These are phyloP conservation scores for Aureobasidium mangrovei DNA, from an alignment of 2,329 filamentous ascomycete genomes.

Conservation along the genomic window DNA sequence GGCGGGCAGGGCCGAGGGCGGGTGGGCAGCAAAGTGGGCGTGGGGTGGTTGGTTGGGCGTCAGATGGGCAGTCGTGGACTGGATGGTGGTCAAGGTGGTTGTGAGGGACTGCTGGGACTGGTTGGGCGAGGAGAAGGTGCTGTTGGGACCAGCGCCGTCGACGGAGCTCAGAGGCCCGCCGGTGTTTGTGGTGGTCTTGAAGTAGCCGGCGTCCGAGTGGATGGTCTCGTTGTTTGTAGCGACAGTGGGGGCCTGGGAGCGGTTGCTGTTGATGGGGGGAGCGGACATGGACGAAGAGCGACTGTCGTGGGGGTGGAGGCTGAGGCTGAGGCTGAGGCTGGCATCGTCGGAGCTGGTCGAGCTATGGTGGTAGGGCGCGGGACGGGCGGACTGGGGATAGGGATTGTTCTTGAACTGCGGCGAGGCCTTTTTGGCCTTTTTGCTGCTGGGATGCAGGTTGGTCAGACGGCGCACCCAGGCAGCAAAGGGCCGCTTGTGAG, in stretches of 20 bases:
- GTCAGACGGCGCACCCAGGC: constrained; percentile 91
- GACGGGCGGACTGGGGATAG: constrained; percentile 70
- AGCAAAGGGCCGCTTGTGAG: constrained; percentile 76
- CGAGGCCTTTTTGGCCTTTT: constrained; percentile 26
- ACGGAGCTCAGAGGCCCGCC: constrained; percentile 54
- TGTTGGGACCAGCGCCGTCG: constrained; percentile 52
- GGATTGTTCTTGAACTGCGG: constrained; percentile 57
- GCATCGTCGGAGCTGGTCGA: constrained; percentile 6
- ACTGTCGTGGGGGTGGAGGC: constrained; percentile 23
- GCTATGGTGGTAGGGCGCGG: constrained; percentile 45
- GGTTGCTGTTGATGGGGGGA: constrained; percentile 42
- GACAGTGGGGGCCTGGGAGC: constrained; percentile 68
- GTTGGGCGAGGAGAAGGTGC: constrained; percentile 74
- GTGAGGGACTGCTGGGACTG: constrained; percentile 73
- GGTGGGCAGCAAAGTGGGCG: constrained; percentile 17
- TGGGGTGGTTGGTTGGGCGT: constrained; percentile 23
- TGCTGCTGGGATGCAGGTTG: constrained; percentile 52
- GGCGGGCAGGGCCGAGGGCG: not conserved
- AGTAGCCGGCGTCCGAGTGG: constrained; percentile 65
- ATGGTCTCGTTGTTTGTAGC: constrained; percentile 75
- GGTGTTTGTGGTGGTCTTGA: constrained; percentile 69
- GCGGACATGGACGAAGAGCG: constrained; percentile 4
- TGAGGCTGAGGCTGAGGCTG: constrained; percentile 7
- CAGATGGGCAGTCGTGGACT: constrained; percentile 50
- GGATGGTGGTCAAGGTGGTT: constrained; percentile 77